Percentiles rank a stretch among this genome's conserved stretches.
These are phyloP conservation scores for Wickerhamiella domercqiae DNA, from an alignment of 805 yeast species.

Conservation along the genomic window DNA sequence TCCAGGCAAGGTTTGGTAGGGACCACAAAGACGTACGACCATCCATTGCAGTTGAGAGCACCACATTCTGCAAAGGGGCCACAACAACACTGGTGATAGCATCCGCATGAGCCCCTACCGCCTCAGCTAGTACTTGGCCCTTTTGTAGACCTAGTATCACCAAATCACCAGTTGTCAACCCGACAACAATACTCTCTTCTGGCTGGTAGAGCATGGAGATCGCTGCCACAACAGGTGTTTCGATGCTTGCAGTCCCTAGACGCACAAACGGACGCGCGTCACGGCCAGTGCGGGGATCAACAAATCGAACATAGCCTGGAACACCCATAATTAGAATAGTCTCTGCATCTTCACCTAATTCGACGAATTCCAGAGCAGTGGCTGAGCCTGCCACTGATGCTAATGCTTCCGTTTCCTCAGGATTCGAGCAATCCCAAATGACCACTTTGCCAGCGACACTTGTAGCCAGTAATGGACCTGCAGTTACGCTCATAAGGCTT, in stretches of 20 bases:
- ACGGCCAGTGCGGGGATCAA: background rate
- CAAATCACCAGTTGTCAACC: slow-evolving; percentile 15
- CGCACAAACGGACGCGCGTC: background rate
- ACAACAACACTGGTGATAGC: slow-evolving; percentile 10
- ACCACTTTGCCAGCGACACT: too few species aligned
- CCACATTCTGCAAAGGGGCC: background rate
- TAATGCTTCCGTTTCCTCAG: too few species aligned
- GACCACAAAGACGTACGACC: slow-evolving; percentile 20
- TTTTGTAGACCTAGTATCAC: slow-evolving; percentile 11
- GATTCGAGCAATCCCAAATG: too few species aligned
- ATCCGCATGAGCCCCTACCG: slow-evolving; percentile 15
- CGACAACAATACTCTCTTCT: slow-evolving; percentile 5
- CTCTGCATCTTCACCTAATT: too few species aligned
- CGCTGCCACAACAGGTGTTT: slow-evolving; percentile 1
- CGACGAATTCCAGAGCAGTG: too few species aligned
- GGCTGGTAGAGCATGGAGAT: background rate
- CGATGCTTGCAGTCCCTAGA: background rate
- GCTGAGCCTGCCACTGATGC: too few species aligned
- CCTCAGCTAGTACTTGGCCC: slow-evolving; percentile 15
- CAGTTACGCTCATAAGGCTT: too few species aligned
- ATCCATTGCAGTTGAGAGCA: slow-evolving; percentile 17
- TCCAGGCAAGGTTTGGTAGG: slow-evolving; percentile 15
- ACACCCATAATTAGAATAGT: too few species aligned
- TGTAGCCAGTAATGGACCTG: too few species aligned
- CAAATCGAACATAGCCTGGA: too few species aligned